Percentiles rank a stretch among this genome's conserved stretches.
Conservation (phyloP, 164 flowering plant genomes). For the Berberis thunbergii region DNA sequence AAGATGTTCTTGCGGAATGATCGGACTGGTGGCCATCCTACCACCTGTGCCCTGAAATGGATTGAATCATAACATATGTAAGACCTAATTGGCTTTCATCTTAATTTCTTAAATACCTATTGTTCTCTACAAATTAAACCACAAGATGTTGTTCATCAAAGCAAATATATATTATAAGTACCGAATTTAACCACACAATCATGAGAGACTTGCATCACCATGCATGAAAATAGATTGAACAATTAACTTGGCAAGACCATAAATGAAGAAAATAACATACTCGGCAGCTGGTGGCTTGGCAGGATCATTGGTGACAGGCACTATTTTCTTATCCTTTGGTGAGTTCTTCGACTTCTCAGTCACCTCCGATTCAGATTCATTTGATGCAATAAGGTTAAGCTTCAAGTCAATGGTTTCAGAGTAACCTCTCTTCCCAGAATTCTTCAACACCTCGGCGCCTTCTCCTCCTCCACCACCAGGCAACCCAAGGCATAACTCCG, state of each 20-base stretch:
- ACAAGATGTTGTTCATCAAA: neutral
- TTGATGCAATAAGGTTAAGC: conserved; percentile 35
- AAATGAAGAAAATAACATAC: conserved; percentile 23
- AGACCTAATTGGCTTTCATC: neutral
- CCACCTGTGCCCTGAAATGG: conserved; percentile 57
- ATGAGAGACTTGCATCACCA: no score
- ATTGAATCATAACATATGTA: neutral
- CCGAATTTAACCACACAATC: neutral
- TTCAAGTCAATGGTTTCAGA: conserved; percentile 51
- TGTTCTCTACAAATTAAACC: neutral
- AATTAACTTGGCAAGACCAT: neutral
- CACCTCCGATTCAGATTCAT: conserved; percentile 25
- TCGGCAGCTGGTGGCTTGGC: conserved; percentile 59
- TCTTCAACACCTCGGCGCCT: conserved; percentile 20
- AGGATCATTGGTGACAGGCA: conserved; percentile 25
- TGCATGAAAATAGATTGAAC: neutral
- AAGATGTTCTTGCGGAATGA: conserved; percentile 61
- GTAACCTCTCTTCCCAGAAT: conserved; percentile 50
- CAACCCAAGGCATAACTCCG: conserved; percentile 53
- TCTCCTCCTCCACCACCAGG: conserved; percentile 32
- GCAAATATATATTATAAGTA: neutral
- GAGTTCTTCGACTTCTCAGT: conserved; percentile 18
- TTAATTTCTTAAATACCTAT: no score
- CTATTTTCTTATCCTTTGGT: conserved; percentile 22
- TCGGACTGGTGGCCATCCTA: conserved; percentile 87